Conservation (phyloP, 495 filamentous ascomycete species). For the Neurospora tetraspora region DNA sequence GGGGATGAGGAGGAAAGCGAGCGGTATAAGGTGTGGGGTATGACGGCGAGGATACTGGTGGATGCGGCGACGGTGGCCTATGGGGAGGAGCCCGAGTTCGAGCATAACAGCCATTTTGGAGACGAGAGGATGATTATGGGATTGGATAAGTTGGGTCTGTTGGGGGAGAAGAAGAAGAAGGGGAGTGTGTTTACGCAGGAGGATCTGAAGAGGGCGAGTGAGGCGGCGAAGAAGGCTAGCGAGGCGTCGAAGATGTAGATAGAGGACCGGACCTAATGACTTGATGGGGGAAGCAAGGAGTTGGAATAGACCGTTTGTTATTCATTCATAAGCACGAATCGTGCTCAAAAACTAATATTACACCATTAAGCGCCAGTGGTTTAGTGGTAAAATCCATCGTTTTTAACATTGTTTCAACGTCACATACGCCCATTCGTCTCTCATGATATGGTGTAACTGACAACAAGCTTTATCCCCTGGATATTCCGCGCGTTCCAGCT, state of each 20-base stretch:
- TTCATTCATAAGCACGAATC: neutral
- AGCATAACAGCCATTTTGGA: slow-evolving; percentile 66
- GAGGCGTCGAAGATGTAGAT: slow-evolving; percentile 34
- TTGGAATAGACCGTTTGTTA: neutral
- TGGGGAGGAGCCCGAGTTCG: slow-evolving; percentile 70
- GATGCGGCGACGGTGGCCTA: slow-evolving; percentile 82
- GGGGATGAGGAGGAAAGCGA: slow-evolving; percentile 34
- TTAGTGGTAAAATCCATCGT: neutral
- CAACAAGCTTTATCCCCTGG: neutral
- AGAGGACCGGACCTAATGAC: neutral
- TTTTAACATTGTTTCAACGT: neutral
- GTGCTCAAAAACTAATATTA: neutral
- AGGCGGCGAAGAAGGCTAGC: slow-evolving; percentile 1
- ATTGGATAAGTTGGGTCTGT: slow-evolving; percentile 49
- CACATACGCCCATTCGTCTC: neutral
- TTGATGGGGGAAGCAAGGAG: neutral
- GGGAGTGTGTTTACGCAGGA: slow-evolving; percentile 48
- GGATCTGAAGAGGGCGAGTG: slow-evolving; percentile 42
- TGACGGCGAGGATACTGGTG: slow-evolving; percentile 82
- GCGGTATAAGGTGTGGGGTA: slow-evolving; percentile 76
- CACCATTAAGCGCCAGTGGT: neutral
- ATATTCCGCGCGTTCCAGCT: neutral
- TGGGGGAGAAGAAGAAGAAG: slow-evolving; percentile 45
- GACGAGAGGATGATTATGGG: slow-evolving; percentile 66
- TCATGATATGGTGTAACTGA: neutral